Conservation (phyloP, 192 early-diverging fungal species). For the Entomortierella chlamydospora region DNA sequence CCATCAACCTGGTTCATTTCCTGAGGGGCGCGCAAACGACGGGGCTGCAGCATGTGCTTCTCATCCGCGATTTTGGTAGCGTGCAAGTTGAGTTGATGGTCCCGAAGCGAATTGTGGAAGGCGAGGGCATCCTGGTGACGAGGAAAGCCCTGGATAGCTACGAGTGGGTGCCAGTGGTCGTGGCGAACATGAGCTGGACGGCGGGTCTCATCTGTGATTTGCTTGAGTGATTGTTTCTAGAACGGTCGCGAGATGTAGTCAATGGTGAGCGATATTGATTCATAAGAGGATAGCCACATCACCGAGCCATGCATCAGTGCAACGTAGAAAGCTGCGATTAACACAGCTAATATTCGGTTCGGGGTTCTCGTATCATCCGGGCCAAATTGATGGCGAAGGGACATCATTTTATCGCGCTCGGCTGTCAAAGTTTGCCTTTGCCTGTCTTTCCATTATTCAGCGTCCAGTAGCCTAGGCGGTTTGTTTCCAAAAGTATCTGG, state of each 20-base stretch:
- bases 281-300: too few species aligned
- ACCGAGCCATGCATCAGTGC: too few species aligned
- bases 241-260: too few species aligned
- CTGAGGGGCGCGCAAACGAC: slow-evolving; percentile 56
- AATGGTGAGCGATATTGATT: too few species aligned
- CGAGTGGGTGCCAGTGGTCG: slow-evolving; percentile 65
- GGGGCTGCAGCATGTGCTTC: slow-evolving; percentile 53
- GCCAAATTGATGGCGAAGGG: too few species aligned
- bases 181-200: slow-evolving; percentile 60
- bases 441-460: neutral
- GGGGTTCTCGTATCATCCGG: too few species aligned
- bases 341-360: too few species aligned
- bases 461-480: neutral
- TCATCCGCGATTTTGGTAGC: slow-evolving; percentile 25
- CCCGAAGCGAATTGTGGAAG: slow-evolving; percentile 60
- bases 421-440: too few species aligned
- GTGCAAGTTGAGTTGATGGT: slow-evolving; percentile 56
- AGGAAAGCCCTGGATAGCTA: slow-evolving; percentile 58
- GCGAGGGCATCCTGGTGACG: slow-evolving; percentile 53
- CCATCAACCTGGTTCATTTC: slow-evolving; percentile 60
- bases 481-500: neutral
- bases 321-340: too few species aligned
- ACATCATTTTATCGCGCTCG: too few species aligned
- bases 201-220: slow-evolving; percentile 51
- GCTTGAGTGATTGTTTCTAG: slow-evolving; percentile 57